Conservation (phyloP, 805 yeast species). For the Lipomyces yamadae region DNA sequence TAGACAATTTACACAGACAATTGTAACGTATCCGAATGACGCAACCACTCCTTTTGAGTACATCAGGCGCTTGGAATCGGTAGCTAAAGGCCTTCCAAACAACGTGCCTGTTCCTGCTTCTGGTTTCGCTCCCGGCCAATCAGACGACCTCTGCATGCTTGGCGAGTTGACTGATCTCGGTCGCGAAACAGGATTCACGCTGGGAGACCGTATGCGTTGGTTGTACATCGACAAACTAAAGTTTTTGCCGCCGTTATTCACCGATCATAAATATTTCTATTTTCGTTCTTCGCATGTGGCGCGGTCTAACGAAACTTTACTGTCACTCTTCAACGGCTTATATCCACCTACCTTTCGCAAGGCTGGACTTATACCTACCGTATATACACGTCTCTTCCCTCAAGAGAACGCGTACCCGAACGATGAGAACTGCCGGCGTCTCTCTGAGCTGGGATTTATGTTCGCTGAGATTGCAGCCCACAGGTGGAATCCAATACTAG, state of each 20-base stretch:
- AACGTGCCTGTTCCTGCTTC: slow-evolving; percentile 34
- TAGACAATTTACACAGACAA: slow-evolving; percentile 28
- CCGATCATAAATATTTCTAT: slow-evolving; percentile 25
- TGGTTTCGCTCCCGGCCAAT: slow-evolving; percentile 22
- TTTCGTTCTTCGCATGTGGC: slow-evolving; percentile 36
- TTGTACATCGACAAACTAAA: slow-evolving; percentile 31
- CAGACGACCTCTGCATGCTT: slow-evolving; percentile 31
- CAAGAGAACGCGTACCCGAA: slow-evolving; percentile 39
- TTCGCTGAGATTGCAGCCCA: slow-evolving; percentile 37
- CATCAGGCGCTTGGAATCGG: slow-evolving; percentile 33
- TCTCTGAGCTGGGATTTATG: slow-evolving; percentile 35
- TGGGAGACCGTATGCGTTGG: slow-evolving; percentile 35
- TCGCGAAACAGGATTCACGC: slow-evolving; percentile 31
- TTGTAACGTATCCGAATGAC: slow-evolving; percentile 30
- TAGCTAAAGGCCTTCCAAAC: slow-evolving; percentile 29
- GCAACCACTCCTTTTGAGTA: slow-evolving; percentile 31
- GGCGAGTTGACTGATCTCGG: slow-evolving; percentile 38
- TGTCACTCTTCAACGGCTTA: slow-evolving; percentile 34
- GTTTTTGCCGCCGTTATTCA: slow-evolving; percentile 31
- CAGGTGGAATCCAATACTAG: slow-evolving; percentile 35
- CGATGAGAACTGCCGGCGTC: slow-evolving; percentile 36
- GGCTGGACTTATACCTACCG: slow-evolving; percentile 24
- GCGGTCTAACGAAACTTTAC: slow-evolving; percentile 36
- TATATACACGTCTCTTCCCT: slow-evolving; percentile 34
- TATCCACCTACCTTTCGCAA: slow-evolving; percentile 35